A percentile compares a stretch with the other conserved stretches of the same genome.
These are phyloP conservation scores for Cladosporium oxysporum DNA, from an alignment of 2,329 filamentous ascomycete genomes.

Conservation along the genomic window DNA sequence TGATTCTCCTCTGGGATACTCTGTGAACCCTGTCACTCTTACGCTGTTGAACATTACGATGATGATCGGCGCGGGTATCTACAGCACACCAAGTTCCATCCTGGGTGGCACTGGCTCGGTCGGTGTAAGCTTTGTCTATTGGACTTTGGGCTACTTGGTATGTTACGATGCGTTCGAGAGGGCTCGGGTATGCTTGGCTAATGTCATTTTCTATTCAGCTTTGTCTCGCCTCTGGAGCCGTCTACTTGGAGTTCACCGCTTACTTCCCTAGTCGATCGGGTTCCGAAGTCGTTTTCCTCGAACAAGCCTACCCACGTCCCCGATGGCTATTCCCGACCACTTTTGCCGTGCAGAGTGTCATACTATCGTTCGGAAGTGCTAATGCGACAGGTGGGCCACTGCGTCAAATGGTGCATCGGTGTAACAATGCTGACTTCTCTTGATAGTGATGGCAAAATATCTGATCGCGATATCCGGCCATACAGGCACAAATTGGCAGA, in stretches of 20 bases:
- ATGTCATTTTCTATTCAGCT: not conserved
- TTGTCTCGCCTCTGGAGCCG: slow-evolving; percentile 33
- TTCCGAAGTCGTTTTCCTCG: slow-evolving; percentile 67
- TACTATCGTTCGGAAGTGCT: slow-evolving; percentile 66
- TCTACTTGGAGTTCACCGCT: slow-evolving; percentile 65
- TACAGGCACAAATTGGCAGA: slow-evolving; percentile 59
- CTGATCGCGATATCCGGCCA: slow-evolving; percentile 59
- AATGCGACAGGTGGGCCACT: slow-evolving; percentile 53
- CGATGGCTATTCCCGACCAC: slow-evolving; percentile 64
- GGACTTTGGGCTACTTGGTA: slow-evolving; percentile 63
- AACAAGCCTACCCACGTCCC: slow-evolving; percentile 66
- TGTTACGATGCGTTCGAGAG: slow-evolving; percentile 39
- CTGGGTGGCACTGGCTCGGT: slow-evolving; percentile 61
- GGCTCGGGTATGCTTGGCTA: not conserved
- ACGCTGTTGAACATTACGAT: slow-evolving; percentile 58
- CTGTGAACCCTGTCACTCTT: slow-evolving; percentile 58
- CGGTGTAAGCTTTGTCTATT: slow-evolving; percentile 64
- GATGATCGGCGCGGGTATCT: slow-evolving; percentile 58
- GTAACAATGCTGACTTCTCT: not conserved
- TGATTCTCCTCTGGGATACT: slow-evolving; percentile 60
- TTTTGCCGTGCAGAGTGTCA: slow-evolving; percentile 64
- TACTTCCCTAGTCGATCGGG: slow-evolving; percentile 66
- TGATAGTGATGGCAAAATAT: slow-evolving; percentile 57
- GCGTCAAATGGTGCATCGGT: not conserved
- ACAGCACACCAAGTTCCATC: slow-evolving; percentile 49